Base-by-base conservation (phyloP, 73 alveolate species). In the Paraurostyla sp. region DNA sequence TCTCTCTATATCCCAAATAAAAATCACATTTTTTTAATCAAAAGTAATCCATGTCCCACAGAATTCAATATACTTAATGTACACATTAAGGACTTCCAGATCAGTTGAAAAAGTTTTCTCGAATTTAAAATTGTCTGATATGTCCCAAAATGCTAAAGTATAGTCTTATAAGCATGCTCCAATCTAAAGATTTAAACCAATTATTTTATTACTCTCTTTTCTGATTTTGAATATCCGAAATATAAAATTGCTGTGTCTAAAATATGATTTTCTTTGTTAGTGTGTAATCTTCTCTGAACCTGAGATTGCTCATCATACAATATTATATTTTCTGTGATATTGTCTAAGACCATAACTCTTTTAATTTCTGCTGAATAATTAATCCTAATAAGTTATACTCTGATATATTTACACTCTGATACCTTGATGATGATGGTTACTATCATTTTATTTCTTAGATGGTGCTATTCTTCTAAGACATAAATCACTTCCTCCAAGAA, bases 251-350 rank as follows among this genome's bases (percentile, higher is more conserved):
- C 89, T 6, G 90, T 90, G 32, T 90, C 95, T 23, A 90, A 71
- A 4, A 68, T 83, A 38, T 88, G 95, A 75, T 90, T 83, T 52
- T 90, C 92, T 60, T 69, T 81, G 35, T 83, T 49, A 3, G 95
- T 89, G 22, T 43, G 25, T 30, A 90, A 48, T 25, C 50, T 81
- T 23, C 80, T 46, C 11, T 65, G 29, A 2, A 90, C 80, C 63
- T 81, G 46, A 2, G 92, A 90, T 23, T 90, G 56, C 69, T 90
- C 95, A 83, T 90, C 95, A 68, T 90, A 90, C 23, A 90, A 49
- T 27, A 52, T 81, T 0, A 90, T 81, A 49, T 51, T 9, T 13
- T 90, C 95, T 7, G 95, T 90, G 32, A 90, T 69, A 43, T 90
- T 90, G 32, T 90, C 95, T 25, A 90, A 41, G 0, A 88, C 82